Evolutionary conservation across 495 filamentous ascomycete genomes (phyloP), one percentile per base, ranked within the genome.

Genomic region (Neurospora discreta): DNA sequence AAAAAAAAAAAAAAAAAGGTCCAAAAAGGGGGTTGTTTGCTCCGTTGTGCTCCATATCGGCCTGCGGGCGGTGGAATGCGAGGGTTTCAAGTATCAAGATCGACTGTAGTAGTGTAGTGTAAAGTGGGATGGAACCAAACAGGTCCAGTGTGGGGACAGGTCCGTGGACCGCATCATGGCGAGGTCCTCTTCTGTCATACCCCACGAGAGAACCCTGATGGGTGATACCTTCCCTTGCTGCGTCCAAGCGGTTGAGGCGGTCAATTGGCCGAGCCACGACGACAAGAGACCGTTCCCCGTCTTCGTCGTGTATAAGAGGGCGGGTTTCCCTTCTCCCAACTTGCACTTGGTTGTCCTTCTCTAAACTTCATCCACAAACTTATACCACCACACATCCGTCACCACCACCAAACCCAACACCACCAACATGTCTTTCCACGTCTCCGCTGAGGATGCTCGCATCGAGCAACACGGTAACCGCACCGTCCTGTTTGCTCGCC

Each of bases 361-460:
- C 52, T 33, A 65, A 65, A 33, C 26, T 33, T 33, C 52, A 65
- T 65, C 52, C 52, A 33, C 52, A 33, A 33, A 16, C 26, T 65
- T 65, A 33, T 65, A 65, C 26, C 52, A 18, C 26, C 52, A 65
- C 13, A 33, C 1, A 65, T 26, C 52, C 30, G 33, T 33, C 16
- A 65, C 26, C 6, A 60, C 52, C 26, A 13, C 52, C 52, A 65
- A 58, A 65, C 52, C 52, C 13, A 65, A 33, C 52, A 65, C 52
- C 3, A 65, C 33, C 52, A 65, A 65, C 26, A 65, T 65, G 84
- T 81, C 80, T 74, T 86, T 87, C 81, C 81, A 86, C 78, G 5
- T 60, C 44, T 79, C 75, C 52, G 80, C 84, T 65, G 16, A 75
- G 18, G 68, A 80, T 36, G 78, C 83, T 74, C 77, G 78, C 68